A percentile compares a stretch with the other conserved stretches of the same genome.
phyloP scores from a whole-genome alignment of 805 yeast species.

The Metschnikowia picachoensis region DNA sequence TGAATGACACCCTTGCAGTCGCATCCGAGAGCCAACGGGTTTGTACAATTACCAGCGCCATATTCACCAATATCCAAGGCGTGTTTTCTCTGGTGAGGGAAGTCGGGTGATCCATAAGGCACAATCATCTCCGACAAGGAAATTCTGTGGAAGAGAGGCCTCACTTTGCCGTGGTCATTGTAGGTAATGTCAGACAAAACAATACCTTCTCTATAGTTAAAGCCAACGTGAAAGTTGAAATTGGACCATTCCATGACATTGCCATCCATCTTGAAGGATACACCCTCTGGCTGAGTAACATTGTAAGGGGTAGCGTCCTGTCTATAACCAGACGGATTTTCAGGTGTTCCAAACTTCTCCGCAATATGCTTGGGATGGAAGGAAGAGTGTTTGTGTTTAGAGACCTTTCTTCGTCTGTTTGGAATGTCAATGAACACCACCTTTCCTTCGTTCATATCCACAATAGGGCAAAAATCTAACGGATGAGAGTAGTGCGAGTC shows the following conservation, averaged over 20 bases:
- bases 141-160: constrained; percentile 75
- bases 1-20: constrained; percentile 86
- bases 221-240: constrained; percentile 74
- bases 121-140: constrained; percentile 82
- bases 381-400: constrained; percentile 64
- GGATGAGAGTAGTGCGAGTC: constrained; percentile 76
- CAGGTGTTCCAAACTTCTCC: constrained; percentile 52
- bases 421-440: constrained; percentile 77
- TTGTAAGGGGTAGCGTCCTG: constrained; percentile 61
- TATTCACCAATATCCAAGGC: constrained; percentile 86
- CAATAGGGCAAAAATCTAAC: constrained; percentile 77
- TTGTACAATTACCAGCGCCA: constrained; percentile 84
- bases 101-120: constrained; percentile 76
- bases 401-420: constrained; percentile 65
- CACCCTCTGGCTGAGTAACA: constrained; percentile 79
- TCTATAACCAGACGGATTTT: constrained; percentile 51
- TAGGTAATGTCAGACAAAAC: constrained; percentile 69
- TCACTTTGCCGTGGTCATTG: constrained; percentile 69
- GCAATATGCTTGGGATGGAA: constrained; percentile 64
- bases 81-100: constrained; percentile 81
- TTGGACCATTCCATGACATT: constrained; percentile 74
- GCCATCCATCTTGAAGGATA: constrained; percentile 68
- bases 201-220: constrained; percentile 83
- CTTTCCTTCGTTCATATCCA: constrained; percentile 65
- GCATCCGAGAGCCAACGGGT: constrained; percentile 73